Conservation (phyloP, 164 flowering plant species). For the Liriodendron chinense region DNA sequence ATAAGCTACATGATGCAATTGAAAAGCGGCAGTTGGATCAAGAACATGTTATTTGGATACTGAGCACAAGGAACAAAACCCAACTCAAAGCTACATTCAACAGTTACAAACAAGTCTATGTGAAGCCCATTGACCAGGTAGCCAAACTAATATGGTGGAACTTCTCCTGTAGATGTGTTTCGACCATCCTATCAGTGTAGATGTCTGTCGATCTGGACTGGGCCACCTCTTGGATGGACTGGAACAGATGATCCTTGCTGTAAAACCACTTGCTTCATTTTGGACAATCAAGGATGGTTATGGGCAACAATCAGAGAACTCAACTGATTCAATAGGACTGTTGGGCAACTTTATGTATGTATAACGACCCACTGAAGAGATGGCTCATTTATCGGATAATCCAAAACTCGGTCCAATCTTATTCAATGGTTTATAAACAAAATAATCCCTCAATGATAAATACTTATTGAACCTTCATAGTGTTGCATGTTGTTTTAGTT, state of each 20-base stretch:
- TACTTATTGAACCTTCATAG: neutral
- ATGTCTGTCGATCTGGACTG: neutral
- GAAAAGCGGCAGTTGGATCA: slow-evolving; percentile 42
- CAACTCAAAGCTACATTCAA: slow-evolving; percentile 70
- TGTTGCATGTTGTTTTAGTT: neutral
- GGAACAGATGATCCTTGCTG: neutral
- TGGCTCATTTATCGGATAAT: neutral
- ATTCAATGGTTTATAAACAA: neutral
- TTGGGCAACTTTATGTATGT: too few species aligned
- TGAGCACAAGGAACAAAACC: slow-evolving; percentile 53
- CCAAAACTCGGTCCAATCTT: neutral
- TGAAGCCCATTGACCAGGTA: slow-evolving; percentile 60
- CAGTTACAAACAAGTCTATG: slow-evolving; percentile 41
- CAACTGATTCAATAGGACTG: too few species aligned
- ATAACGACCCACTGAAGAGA: too few species aligned
- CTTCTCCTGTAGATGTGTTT: neutral
- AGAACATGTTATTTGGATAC: slow-evolving; percentile 48
- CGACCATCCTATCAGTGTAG: neutral
- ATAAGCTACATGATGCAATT: slow-evolving; percentile 45
- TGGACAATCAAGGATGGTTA: neutral
- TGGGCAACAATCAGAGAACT: neutral
- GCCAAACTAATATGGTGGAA: neutral
- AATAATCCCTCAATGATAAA: neutral
- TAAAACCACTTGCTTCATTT: neutral
- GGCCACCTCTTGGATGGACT: neutral